Base-by-base conservation (phyloP, 352 stramenopile species). In the Hyaloperonospora brassicae region DNA sequence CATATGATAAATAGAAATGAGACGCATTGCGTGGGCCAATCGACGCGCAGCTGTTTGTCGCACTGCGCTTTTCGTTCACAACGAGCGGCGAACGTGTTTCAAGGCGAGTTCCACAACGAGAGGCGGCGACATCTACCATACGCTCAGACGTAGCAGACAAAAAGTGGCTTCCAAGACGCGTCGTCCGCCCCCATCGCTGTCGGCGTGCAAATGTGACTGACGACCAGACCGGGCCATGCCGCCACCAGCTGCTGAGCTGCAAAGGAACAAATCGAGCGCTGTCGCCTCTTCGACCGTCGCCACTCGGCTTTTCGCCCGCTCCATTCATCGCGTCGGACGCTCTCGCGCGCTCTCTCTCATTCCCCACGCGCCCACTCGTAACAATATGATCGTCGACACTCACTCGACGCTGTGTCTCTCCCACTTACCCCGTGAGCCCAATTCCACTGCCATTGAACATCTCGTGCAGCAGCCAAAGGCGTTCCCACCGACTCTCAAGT, bases 341-440 rank as follows among this genome's bases (percentile, higher is more conserved):
- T 17, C 17, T 17, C 17, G 17, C 17, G 17, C 17, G 17, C 17
- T 0, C 17, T 0, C 8, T 34, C 27, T 34, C 4, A 0, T 34
- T 34, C 8, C 27, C 8, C 27, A 34, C 4, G 8, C 4, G 27
- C 17, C 17, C 17, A 17, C 17, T 17, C 27, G 0, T 34, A 4
- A 34, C 27, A 34, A 31, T 38, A 70, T 72, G 64, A 40, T 58
- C 41, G 30, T 66, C 30, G 44, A 68, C 24, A 43, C 45, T 6
- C 14, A 61, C 2, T 52, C 41, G 5, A 43, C 57, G n/a, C 11
- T 64, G 5, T 27, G 13, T 13, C 4, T 59, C 1, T 11, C 61
- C 11, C 55, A 58, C 21, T 45, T 50, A 11, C n/a, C 50, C 6
- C 13, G 57, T 38, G 47, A 23, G 4, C 27, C 27, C 22, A 40